These are phyloP conservation scores for Xylaria scruposa DNA, from an alignment of 495 filamentous ascomycete genomes.

Conservation along the genomic window DNA sequence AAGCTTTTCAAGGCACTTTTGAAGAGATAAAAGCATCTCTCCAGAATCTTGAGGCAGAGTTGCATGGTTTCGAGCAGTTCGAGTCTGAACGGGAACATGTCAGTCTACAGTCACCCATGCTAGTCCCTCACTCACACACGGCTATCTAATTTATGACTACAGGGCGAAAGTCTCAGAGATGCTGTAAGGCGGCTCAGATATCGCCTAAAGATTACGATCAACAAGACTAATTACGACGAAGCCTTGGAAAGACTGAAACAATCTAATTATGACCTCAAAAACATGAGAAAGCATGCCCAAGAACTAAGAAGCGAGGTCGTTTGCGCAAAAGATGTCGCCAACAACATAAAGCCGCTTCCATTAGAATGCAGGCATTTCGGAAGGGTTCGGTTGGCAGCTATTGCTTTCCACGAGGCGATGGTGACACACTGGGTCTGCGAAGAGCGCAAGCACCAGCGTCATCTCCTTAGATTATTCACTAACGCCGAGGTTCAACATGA, in stretches of 20 bases:
- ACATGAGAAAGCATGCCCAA: not conserved
- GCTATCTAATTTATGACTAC: not conserved
- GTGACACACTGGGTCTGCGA: not conserved
- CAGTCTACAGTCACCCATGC: not conserved
- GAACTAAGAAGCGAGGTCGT: not conserved
- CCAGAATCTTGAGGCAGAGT: not conserved
- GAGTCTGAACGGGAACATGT: not conserved
- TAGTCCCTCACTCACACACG: not conserved
- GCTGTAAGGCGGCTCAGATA: not conserved
- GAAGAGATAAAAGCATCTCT: not conserved
- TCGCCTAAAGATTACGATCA: not conserved
- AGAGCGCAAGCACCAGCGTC: not conserved
- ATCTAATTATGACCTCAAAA: not conserved
- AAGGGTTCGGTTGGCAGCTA: not conserved
- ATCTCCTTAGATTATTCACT: not conserved
- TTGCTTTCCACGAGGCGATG: not conserved
- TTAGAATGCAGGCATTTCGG: constrained; percentile 1
- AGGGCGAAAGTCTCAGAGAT: constrained; percentile 4
- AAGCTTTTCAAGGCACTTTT: not conserved
- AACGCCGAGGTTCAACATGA: not conserved
- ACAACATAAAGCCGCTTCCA: not conserved
- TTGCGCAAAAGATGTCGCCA: not conserved
- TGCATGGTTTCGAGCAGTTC: not conserved
- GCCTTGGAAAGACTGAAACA: not conserved
- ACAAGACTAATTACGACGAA: not conserved